phyloP scores from a whole-genome alignment of 768 basidiomycete genomes.

The Boletus pseudopeckii region DNA sequence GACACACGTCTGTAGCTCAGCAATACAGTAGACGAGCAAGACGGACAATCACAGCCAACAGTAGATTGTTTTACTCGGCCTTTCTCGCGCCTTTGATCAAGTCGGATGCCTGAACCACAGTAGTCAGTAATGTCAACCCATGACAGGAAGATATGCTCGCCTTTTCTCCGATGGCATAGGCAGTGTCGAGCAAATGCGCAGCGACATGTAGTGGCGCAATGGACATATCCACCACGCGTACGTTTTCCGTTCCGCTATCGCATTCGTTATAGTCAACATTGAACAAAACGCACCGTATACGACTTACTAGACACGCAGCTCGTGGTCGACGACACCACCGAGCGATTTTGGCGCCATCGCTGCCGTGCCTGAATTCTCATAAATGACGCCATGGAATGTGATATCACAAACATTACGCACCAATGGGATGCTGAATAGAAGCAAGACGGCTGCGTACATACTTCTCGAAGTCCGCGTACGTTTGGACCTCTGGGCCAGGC shows the following conservation, averaged over 20 bases:
- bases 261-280: background rate
- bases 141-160: background rate
- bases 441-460: slow-evolving; percentile 1
- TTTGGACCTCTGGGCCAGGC: slow-evolving; percentile 19
- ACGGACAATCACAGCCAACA: background rate
- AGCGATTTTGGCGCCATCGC: slow-evolving; percentile 17
- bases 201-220: slow-evolving; percentile 13
- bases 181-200: slow-evolving; percentile 15
- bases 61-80: background rate
- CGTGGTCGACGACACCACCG: slow-evolving; percentile 16
- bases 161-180: slow-evolving; percentile 19
- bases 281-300: background rate
- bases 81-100: slow-evolving; percentile 7
- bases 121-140: background rate
- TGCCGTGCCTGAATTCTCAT: slow-evolving; percentile 12
- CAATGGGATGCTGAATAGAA: slow-evolving; percentile 12
- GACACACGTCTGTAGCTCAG: background rate
- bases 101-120: slow-evolving; percentile 5
- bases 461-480: slow-evolving; percentile 13
- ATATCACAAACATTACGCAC: background rate
- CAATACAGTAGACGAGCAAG: background rate
- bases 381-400: background rate
- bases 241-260: slow-evolving; percentile 13
- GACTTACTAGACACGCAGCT: slow-evolving; percentile 17
- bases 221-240: slow-evolving; percentile 19